Conservation (phyloP, 176 grass and related monocot genomes). For the Triticum timopheevii region DNA sequence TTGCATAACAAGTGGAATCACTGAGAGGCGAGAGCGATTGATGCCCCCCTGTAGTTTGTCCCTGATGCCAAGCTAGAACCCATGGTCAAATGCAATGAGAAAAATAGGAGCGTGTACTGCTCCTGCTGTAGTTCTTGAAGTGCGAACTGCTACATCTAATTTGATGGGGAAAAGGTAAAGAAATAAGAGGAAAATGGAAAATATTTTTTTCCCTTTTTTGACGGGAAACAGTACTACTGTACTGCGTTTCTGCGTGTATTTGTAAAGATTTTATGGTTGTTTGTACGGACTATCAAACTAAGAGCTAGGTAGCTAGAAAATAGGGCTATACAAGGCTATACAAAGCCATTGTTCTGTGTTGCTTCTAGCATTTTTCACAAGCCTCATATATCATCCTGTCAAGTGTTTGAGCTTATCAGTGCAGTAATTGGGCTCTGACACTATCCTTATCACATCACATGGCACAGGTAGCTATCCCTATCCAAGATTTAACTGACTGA, state of each 20-base stretch:
- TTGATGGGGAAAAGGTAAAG: neutral
- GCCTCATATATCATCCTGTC: neutral
- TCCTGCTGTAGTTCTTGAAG: neutral
- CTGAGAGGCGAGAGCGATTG: neutral
- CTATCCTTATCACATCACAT: neutral
- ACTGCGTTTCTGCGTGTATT: no score
- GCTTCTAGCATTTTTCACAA: neutral
- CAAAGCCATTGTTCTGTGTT: neutral
- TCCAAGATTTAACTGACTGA: neutral
- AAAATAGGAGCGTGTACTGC: neutral
- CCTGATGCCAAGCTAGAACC: no score
- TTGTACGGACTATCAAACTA: no score
- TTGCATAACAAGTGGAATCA: neutral
- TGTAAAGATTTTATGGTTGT: no score
- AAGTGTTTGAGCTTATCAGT: neutral
- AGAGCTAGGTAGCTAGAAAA: no score
- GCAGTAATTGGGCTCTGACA: neutral
- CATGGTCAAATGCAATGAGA: neutral
- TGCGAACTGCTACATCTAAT: neutral
- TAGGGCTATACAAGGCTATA: no score
- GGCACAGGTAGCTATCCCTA: neutral
- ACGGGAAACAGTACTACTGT: no score
- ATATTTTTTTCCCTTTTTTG: neutral
- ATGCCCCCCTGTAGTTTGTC: neutral
- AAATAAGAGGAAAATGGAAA: neutral